Conservation (phyloP, 129 eudicot species). For the Ambrosia trifida region DNA sequence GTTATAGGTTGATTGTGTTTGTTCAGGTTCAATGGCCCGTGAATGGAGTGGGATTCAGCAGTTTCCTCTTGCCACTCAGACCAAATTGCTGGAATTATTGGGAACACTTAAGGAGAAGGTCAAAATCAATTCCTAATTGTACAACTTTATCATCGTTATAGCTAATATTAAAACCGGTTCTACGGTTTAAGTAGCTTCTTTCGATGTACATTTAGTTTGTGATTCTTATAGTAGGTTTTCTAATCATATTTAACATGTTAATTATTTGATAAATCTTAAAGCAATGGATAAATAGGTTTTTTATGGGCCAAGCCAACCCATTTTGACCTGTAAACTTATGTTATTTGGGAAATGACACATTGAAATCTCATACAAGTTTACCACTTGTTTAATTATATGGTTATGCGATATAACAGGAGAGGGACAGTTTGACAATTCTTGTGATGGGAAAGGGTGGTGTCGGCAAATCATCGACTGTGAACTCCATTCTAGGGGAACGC, state of each 20-base stretch:
- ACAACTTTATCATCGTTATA: background rate
- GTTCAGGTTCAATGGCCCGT: conserved; percentile 58
- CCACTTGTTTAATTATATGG: conserved; percentile 6
- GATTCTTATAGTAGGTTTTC: background rate
- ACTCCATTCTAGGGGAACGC: conserved; percentile 84
- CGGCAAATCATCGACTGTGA: conserved; percentile 87
- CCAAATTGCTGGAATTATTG: conserved; percentile 62
- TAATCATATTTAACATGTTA: background rate
- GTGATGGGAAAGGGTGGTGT: conserved; percentile 98
- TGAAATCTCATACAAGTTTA: background rate
- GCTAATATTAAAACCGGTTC: background rate
- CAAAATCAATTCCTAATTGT: background rate
- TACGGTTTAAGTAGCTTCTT: conserved; percentile 1
- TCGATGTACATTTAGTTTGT: background rate
- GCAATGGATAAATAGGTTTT: background rate
- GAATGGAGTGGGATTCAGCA: conserved; percentile 93
- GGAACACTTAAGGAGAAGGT: conserved; percentile 79
- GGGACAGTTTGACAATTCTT: conserved; percentile 72
- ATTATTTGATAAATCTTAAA: background rate
- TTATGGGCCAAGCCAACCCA: background rate
- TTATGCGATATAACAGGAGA: conserved; percentile 46
- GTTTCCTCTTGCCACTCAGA: conserved; percentile 87
- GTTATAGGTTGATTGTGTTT: conserved; percentile 1
- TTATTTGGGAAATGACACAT: background rate
- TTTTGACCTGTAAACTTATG: background rate